Conservation (phyloP, 108 stramenopile genomes). For the Chaetoceros muelleri region DNA sequence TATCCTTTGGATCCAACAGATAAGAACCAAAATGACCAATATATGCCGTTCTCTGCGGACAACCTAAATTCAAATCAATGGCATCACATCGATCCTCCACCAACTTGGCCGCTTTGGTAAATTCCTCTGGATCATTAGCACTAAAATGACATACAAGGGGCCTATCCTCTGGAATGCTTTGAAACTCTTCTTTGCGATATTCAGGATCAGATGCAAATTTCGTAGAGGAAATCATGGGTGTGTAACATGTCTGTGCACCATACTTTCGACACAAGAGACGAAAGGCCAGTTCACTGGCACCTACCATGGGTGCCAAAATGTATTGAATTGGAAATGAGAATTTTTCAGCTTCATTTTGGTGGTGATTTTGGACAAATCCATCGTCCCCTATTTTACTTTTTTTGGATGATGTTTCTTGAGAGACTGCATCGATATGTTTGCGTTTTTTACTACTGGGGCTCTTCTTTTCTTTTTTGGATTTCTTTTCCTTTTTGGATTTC, state of each 20-base stretch:
- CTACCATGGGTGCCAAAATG: conserved; percentile 97
- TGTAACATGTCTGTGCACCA: conserved; percentile 87
- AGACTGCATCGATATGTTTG: neutral
- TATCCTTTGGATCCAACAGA: conserved; percentile 66
- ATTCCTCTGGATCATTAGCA: conserved; percentile 71
- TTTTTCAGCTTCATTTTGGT: conserved; percentile 3
- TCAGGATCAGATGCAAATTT: conserved; percentile 47
- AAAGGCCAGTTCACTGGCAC: conserved; percentile 79
- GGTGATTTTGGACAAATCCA: neutral
- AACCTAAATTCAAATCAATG: conserved; percentile 89
- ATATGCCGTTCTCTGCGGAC: conserved; percentile 90
- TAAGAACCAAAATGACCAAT: conserved; percentile 88
- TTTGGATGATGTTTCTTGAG: neutral
- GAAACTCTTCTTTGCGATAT: conserved; percentile 54
- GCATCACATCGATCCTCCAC: conserved; percentile 70
- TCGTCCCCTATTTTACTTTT: neutral
- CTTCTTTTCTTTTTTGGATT: neutral
- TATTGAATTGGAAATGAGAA: conserved; percentile 42
- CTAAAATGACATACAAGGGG: conserved; percentile 87
- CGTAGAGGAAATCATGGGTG: conserved; percentile 94
- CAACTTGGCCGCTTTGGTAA: conserved; percentile 32
- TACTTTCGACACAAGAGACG: conserved; percentile 91
- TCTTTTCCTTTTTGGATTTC: neutral
- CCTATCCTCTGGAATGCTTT: conserved; percentile 72
- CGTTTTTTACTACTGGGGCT: neutral